These are phyloP conservation scores for Somion occarium DNA, from an alignment of 1,284 basidiomycete genomes.

Conservation along the genomic window DNA sequence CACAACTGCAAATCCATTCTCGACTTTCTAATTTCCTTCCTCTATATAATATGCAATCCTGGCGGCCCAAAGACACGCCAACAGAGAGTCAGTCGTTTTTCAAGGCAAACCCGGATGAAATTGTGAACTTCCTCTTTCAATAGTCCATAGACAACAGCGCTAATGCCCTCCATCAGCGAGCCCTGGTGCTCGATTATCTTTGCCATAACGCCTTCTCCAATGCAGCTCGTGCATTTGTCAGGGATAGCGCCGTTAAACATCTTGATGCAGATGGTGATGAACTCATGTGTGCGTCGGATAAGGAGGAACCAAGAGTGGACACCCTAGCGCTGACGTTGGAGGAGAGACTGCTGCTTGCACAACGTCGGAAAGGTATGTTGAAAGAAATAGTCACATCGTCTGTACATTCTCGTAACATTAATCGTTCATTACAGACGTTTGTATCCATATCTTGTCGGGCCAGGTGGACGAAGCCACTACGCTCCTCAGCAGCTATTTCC, in stretches of 20 bases:
- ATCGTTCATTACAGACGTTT: constrained; percentile 48
- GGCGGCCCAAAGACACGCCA: neutral
- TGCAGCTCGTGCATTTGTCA: constrained; percentile 67
- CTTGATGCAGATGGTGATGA: constrained; percentile 62
- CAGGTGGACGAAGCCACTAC: constrained; percentile 63
- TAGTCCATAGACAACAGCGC: neutral
- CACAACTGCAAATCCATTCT: no score
- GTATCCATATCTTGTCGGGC: constrained; percentile 61
- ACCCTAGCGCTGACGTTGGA: constrained; percentile 22
- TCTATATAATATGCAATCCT: neutral
- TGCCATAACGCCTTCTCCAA: constrained; percentile 67
- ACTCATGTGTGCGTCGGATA: constrained; percentile 31
- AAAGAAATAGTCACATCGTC: neutral
- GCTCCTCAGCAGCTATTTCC: constrained; percentile 65
- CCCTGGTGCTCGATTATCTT: constrained; percentile 80
- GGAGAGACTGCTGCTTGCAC: constrained; percentile 41
- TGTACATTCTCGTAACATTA: neutral
- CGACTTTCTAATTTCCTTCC: neutral
- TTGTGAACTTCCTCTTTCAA: neutral
- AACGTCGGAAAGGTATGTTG: constrained; percentile 53
- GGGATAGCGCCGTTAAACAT: constrained; percentile 56
- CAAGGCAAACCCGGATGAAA: neutral
- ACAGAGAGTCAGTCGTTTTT: neutral
- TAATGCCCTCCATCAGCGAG: constrained; percentile 41
- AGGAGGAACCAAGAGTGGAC: constrained; percentile 12